These are phyloP conservation scores for Ogataea zsoltii DNA, from an alignment of 805 yeast genomes.

Conservation along the genomic window DNA sequence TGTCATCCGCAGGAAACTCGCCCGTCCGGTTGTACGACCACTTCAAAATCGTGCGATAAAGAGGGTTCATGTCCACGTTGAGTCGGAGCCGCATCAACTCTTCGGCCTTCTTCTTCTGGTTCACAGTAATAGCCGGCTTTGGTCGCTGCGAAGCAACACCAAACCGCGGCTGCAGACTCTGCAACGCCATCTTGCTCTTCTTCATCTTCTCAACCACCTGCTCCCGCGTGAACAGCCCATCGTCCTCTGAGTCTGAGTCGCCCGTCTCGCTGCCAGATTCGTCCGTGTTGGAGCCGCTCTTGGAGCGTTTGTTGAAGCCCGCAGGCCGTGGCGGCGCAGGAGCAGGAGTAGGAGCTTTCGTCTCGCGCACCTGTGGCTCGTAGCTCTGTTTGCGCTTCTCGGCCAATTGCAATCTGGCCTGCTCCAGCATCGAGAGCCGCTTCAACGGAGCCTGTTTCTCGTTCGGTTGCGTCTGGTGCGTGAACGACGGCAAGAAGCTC, in stretches of 20 bases:
- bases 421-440: slow-evolving; percentile 29
- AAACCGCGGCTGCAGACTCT: slow-evolving; percentile 29
- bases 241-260: slow-evolving; percentile 38
- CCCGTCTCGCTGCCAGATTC: slow-evolving; percentile 21
- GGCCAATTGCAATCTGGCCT: slow-evolving; percentile 27
- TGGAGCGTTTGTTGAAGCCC: slow-evolving; percentile 45
- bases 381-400: slow-evolving; percentile 23
- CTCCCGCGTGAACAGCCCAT: slow-evolving; percentile 43
- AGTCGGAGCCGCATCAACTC: slow-evolving; percentile 77
- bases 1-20: slow-evolving; percentile 55
- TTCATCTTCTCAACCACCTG: slow-evolving; percentile 33
- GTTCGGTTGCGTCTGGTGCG: slow-evolving; percentile 1
- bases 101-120: slow-evolving; percentile 57
- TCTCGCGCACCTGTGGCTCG: slow-evolving; percentile 14
- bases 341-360: slow-evolving; percentile 7
- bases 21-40: slow-evolving; percentile 71
- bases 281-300: slow-evolving; percentile 7
- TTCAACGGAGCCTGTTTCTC: slow-evolving; percentile 19
- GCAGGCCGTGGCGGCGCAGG: slow-evolving; percentile 57
- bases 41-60: slow-evolving; percentile 64
- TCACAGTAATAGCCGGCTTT: slow-evolving; percentile 26
- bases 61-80: slow-evolving; percentile 73
- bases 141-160: slow-evolving; percentile 8
- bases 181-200: slow-evolving; percentile 26
- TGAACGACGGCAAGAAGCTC: slow-evolving; percentile 8